Base-by-base conservation (phyloP, 2,329 filamentous ascomycete species). In the Trematosphaeria pertusa region DNA sequence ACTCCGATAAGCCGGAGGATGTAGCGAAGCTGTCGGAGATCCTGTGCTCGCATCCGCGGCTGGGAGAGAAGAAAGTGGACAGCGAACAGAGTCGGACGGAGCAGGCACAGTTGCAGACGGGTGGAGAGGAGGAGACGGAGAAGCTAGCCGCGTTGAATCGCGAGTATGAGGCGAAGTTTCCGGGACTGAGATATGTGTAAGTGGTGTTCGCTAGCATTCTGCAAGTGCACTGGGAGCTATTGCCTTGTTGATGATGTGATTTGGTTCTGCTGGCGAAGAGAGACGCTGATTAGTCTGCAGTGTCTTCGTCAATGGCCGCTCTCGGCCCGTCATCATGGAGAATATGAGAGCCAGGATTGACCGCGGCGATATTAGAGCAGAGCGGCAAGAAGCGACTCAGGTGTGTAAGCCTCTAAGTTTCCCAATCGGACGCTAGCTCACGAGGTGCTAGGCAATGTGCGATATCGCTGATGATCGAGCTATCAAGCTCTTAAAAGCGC, bases 361-460 rank as follows among this genome's bases (percentile, higher is more conserved):
- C 12, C 76, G 86, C 41, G 85, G 81, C 1, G 82, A 93, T 67
- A 76, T 86, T 40, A 72, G 78, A 18, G 77, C 77, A 12, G 92
- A 97, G 74, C 83, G 91, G 51, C 70, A 76, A 45, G 88, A 88
- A 58, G 89, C 84, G 5, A 87, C 96, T 38, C 80, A 87, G 79
- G 90, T 91, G 73, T 55, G 80, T 63, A 26, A n/a, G n/a, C n/a
- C n/a, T n/a, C n/a, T n/a, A n/a, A n/a, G n/a, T n/a, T n/a, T n/a
- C n/a, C n/a, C n/a, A n/a, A n/a, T n/a, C n/a, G n/a, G n/a, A n/a
- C n/a, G n/a, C n/a, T n/a, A n/a, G n/a, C n/a, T n/a, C n/a, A n/a
- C n/a, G n/a, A n/a, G n/a, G n/a, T n/a, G n/a, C n/a, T 45, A 91
- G 87, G 91, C 92, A 31, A 96, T 97, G 89, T 91, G 90, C 64